phyloP scores from a whole-genome alignment of 2,329 filamentous ascomycete genomes.

The Ophiobolus disseminans region DNA sequence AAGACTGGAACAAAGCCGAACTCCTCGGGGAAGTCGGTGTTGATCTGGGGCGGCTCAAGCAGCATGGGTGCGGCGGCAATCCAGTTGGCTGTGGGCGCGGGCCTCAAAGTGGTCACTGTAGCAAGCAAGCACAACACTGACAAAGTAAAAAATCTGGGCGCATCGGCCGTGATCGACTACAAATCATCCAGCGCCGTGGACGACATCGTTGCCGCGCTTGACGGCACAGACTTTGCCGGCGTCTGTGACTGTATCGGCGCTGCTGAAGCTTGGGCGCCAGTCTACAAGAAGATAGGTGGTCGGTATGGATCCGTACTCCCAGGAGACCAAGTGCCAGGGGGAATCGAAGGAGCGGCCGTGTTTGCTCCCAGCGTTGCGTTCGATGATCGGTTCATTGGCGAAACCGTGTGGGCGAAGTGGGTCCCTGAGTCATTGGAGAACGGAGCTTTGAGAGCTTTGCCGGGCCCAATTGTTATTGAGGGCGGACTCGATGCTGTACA shows the following conservation, averaged over 20 bases:
- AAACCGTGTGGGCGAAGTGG: slow-evolving; percentile 45
- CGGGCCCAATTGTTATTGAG: slow-evolving; percentile 38
- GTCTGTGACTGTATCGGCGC: slow-evolving; percentile 51
- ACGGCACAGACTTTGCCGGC: slow-evolving; percentile 52
- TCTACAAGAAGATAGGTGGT: slow-evolving; percentile 40
- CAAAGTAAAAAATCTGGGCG: slow-evolving; percentile 38
- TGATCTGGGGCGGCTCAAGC: slow-evolving; percentile 61
- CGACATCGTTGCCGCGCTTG: slow-evolving; percentile 50
- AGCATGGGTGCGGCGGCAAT: slow-evolving; percentile 54
- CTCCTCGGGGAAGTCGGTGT: slow-evolving; percentile 46
- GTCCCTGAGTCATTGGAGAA: slow-evolving; percentile 41
- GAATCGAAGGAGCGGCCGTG: slow-evolving; percentile 32
- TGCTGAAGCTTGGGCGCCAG: slow-evolving; percentile 31
- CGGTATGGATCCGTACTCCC: slow-evolving; percentile 37
- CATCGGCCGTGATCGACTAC: slow-evolving; percentile 43
- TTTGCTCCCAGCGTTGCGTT: slow-evolving; percentile 29
- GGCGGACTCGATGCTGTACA: slow-evolving; percentile 38
- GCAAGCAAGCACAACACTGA: slow-evolving; percentile 45
- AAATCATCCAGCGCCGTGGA: slow-evolving; percentile 38
- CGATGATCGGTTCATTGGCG: slow-evolving; percentile 35
- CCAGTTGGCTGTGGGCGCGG: slow-evolving; percentile 52
- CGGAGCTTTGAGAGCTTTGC: slow-evolving; percentile 40
- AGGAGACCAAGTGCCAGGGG: slow-evolving; percentile 29
- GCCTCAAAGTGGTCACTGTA: slow-evolving; percentile 52
- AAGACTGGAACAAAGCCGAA: slow-evolving; percentile 39